Percentiles rank a stretch among this genome's conserved stretches.
Evolutionary conservation across 108 stramenopile species (phyloP).

Genomic region (Cyclotella baltica): DNA sequence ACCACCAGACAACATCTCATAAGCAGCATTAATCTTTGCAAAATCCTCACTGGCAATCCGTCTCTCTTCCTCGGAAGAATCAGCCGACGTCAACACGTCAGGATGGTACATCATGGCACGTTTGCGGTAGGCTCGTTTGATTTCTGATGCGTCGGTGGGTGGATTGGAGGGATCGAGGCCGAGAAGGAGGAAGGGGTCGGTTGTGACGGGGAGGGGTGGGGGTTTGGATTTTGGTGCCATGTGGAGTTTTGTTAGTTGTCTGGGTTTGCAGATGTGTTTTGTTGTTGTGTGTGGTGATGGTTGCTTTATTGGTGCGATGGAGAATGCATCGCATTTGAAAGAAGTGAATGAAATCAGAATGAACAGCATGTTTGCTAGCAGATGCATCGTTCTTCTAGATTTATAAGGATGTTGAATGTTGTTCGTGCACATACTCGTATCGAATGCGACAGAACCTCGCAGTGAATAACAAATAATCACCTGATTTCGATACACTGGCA

Average conservation of each 20-base stretch:
- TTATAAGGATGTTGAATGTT: too few species aligned
- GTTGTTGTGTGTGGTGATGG: neutral
- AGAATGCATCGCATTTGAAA: too few species aligned
- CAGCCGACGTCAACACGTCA: constrained; percentile 64
- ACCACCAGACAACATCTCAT: constrained; percentile 68
- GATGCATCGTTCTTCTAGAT: too few species aligned
- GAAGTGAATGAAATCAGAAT: too few species aligned
- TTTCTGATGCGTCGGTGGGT: constrained; percentile 67
- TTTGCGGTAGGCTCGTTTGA: constrained; percentile 83
- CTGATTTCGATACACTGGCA: too few species aligned
- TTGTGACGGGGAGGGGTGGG: constrained; percentile 44
- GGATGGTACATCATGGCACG: constrained; percentile 86
- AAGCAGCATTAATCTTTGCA: constrained; percentile 86
- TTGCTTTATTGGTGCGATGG: neutral
- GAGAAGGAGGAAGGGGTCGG: constrained; percentile 61
- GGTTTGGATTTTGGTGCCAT: constrained; percentile 30
- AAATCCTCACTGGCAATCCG: constrained; percentile 75
- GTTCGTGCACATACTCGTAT: too few species aligned
- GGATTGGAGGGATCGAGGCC: constrained; percentile 49
- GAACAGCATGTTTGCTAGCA: too few species aligned
- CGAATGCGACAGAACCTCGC: too few species aligned
- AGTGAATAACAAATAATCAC: too few species aligned
- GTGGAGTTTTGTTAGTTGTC: neutral
- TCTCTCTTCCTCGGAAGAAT: constrained; percentile 67
- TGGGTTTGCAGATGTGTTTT: neutral